Base-by-base conservation (phyloP, 148 eudicot genomes). In the Rhododendron simsii region DNA sequence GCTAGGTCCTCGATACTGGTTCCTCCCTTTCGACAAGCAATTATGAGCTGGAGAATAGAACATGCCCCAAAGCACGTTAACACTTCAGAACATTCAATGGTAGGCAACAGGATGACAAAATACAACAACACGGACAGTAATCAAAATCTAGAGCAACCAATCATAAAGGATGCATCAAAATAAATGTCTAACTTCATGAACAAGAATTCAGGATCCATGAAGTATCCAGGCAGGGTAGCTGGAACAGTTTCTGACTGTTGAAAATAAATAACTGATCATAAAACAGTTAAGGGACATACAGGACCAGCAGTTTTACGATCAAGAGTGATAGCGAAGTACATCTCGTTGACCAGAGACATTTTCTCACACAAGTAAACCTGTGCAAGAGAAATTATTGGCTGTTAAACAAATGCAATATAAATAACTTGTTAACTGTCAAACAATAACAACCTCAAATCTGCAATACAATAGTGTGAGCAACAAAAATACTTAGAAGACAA, bases 1-100 rank as follows among this genome's bases (percentile, higher is more conserved):
- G 98, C 99, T 88, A 97, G 96, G 89, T 97, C 99, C 87, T 97
- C 98, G 82, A 95, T 97, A 81, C 99, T 97, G 69, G 99, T 97
- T 91, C 99, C 99, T 80, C 98, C 99, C 87, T 95, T 91, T 78
- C 93, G 88, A 88, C 99, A 97, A 71, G 99, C 96, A 84, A 96
- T 94, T 73, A 96, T 95, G 89, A 96, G 88, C 99, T 96, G 95
- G 35, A 44, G 33, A 78, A 78, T 18, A 78, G 81, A 69, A 69
- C 13, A 69, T 69, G 75, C 75, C 75, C 73, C 75, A 9, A 69
- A 69, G 30, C 30, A 65, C 13, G 15, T 0, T 65, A 18, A 65
- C 30, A 65, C 73, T 65, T 65, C 33, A 65, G 15, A 69, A 69
- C 35, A 69, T 28, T 69, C 35, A 69, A 69, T 10, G 3, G 33